Conservation (phyloP, 345 rosid genomes). For the Camelina laxa region DNA sequence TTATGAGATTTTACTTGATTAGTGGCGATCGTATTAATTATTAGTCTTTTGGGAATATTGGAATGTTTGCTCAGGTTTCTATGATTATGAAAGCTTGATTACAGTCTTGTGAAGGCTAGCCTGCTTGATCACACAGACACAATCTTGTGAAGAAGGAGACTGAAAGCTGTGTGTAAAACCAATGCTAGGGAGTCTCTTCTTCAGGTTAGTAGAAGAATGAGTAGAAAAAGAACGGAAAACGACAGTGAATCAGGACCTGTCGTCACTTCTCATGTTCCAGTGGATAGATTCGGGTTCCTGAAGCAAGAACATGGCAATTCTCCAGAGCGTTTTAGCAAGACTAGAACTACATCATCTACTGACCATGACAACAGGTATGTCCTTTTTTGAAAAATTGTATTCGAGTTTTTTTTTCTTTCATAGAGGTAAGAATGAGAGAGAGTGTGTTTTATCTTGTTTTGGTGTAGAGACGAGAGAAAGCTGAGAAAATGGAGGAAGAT, state of each 20-base stretch:
- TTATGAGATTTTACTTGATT: not conserved
- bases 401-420: not conserved
- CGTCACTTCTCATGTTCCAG: slow-evolving; percentile 54
- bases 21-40: not conserved
- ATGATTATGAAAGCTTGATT: slow-evolving; percentile 27
- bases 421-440: not conserved
- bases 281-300: slow-evolving; percentile 77
- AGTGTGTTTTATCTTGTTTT: slow-evolving; percentile 27
- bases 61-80: slow-evolving; percentile 7
- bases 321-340: slow-evolving; percentile 48
- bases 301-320: slow-evolving; percentile 67
- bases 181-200: slow-evolving; percentile 33
- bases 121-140: no score
- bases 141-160: slow-evolving; percentile 40
- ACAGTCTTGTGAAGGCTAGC: not conserved
- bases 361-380: slow-evolving; percentile 65
- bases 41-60: not conserved
- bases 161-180: slow-evolving; percentile 23
- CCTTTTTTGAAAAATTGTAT: not conserved
- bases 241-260: slow-evolving; percentile 66
- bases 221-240: slow-evolving; percentile 60
- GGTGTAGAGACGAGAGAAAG: slow-evolving; percentile 79
- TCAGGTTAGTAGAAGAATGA: slow-evolving; percentile 58
- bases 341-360: slow-evolving; percentile 48
- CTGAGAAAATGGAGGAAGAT: slow-evolving; percentile 96